These are phyloP conservation scores for Boletus sensibilis DNA, from an alignment of 768 basidiomycete genomes.

Conservation along the genomic window DNA sequence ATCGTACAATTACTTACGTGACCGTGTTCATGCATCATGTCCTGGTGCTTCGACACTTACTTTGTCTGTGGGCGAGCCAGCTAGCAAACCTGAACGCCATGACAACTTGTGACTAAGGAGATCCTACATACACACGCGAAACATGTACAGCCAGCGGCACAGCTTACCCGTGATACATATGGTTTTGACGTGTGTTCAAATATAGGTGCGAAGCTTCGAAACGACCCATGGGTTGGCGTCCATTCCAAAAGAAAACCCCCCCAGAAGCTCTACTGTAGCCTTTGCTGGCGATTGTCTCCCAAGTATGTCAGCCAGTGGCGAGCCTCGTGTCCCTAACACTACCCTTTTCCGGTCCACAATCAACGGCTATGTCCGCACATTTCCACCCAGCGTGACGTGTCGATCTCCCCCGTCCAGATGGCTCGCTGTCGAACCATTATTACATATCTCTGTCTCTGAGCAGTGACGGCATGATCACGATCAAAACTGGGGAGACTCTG, in stretches of 20 bases:
- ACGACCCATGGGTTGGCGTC: not conserved
- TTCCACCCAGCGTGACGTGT: slow-evolving; percentile 18
- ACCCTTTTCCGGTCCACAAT: slow-evolving; percentile 15
- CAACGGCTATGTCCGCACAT: slow-evolving; percentile 22
- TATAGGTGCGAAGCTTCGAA: slow-evolving; percentile 9
- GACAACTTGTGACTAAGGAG: not conserved
- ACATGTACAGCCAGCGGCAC: slow-evolving; percentile 12
- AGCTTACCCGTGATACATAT: not conserved
- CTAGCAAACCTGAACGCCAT: not conserved
- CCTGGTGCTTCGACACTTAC: not conserved
- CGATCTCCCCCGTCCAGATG: slow-evolving; percentile 17
- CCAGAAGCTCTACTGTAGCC: not conserved
- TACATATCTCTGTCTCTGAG: slow-evolving; percentile 1
- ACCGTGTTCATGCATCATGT: not conserved
- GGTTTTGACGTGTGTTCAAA: slow-evolving; percentile 3
- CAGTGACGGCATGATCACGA: slow-evolving; percentile 16
- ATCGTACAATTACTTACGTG: not conserved
- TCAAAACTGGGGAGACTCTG: slow-evolving; percentile 9
- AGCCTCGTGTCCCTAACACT: slow-evolving; percentile 18
- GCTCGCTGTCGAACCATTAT: slow-evolving; percentile 1
- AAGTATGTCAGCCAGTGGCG: slow-evolving; percentile 8
- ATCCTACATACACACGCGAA: slow-evolving; percentile 3
- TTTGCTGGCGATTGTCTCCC: slow-evolving; percentile 5
- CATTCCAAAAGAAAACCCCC: slow-evolving; percentile 3
- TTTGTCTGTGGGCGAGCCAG: not conserved